phyloP scores from a whole-genome alignment of 208 protist species.

The Leishmania guyanensis region DNA sequence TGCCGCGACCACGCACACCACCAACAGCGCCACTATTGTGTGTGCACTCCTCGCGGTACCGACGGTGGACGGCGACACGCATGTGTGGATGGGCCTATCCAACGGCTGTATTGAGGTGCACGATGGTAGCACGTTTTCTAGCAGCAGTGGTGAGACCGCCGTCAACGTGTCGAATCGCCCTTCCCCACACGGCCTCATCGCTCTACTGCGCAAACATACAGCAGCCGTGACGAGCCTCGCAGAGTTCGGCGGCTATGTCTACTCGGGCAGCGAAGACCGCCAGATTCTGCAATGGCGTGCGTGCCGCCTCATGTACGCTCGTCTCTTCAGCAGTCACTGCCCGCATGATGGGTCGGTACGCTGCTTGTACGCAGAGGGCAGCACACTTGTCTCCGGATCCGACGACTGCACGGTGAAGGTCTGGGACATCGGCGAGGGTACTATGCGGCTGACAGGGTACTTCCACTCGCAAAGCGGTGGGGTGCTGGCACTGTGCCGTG shows the following conservation, averaged over 20 bases:
- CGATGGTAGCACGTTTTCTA: slow-evolving; percentile 37
- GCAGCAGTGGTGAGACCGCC: slow-evolving; percentile 4
- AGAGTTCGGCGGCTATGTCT: slow-evolving; percentile 82
- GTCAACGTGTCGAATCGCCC: background rate
- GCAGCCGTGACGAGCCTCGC: slow-evolving; percentile 71
- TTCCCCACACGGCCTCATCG: slow-evolving; percentile 23
- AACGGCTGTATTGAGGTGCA: slow-evolving; percentile 79
- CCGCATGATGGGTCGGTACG: slow-evolving; percentile 55
- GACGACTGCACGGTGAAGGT: slow-evolving; percentile 85
- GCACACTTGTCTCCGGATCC: slow-evolving; percentile 72
- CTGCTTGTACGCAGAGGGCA: slow-evolving; percentile 85
- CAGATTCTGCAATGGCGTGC: slow-evolving; percentile 78
- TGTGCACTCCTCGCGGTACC: slow-evolving; percentile 39
- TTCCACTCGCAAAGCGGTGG: slow-evolving; percentile 69
- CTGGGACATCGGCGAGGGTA: slow-evolving; percentile 78
- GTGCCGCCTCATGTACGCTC: slow-evolving; percentile 36
- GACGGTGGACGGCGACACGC: slow-evolving; percentile 27
- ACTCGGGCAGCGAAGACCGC: slow-evolving; percentile 70
- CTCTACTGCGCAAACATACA: slow-evolving; percentile 46
- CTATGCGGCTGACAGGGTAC: slow-evolving; percentile 68
- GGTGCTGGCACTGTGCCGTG: slow-evolving; percentile 71
- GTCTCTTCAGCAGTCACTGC: slow-evolving; percentile 36
- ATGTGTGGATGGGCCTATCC: slow-evolving; percentile 83
- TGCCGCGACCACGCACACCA: background rate
- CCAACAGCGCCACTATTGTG: slow-evolving; percentile 11